A percentile compares a stretch with the other conserved stretches of the same genome.
Conservation (phyloP, 495 filamentous ascomycete genomes). For the Filosporella fistucella region DNA sequence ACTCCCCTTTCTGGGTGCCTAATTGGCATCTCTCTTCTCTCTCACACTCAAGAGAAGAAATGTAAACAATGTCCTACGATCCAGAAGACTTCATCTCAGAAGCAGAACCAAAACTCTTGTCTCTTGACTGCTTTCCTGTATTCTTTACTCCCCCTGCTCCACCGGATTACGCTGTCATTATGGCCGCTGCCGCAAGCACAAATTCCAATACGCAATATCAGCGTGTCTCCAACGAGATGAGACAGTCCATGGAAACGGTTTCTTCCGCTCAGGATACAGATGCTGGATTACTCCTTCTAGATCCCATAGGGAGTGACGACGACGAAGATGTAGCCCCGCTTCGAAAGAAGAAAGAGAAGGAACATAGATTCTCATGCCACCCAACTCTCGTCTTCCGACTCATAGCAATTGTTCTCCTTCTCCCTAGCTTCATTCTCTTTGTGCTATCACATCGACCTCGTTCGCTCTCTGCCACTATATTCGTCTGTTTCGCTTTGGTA, state of each 20-base stretch:
- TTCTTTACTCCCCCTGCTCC: neutral
- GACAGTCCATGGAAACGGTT: neutral
- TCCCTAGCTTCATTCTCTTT: neutral
- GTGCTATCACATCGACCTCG: neutral
- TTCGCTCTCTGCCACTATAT: neutral
- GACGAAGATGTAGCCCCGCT: neutral
- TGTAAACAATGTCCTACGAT: constrained; percentile 9
- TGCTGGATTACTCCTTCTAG: neutral
- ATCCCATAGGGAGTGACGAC: neutral
- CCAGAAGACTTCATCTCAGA: neutral
- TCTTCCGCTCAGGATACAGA: neutral
- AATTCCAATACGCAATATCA: constrained; percentile 1
- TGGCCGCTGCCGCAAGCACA: too few species aligned
- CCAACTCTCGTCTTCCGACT: neutral
- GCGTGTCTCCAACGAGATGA: neutral
- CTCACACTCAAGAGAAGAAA: neutral
- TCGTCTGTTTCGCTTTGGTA: neutral
- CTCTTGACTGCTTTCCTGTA: neutral
- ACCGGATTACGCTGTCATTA: constrained; percentile 3
- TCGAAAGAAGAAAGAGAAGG: too few species aligned
- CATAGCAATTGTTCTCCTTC: neutral
- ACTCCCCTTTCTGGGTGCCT: neutral
- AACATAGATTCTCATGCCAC: neutral
- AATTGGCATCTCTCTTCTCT: neutral
- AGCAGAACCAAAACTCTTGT: constrained; percentile 5